Evolutionary conservation across 495 filamentous ascomycete species (phyloP).

Genomic region (Coniosporium apollinis): DNA sequence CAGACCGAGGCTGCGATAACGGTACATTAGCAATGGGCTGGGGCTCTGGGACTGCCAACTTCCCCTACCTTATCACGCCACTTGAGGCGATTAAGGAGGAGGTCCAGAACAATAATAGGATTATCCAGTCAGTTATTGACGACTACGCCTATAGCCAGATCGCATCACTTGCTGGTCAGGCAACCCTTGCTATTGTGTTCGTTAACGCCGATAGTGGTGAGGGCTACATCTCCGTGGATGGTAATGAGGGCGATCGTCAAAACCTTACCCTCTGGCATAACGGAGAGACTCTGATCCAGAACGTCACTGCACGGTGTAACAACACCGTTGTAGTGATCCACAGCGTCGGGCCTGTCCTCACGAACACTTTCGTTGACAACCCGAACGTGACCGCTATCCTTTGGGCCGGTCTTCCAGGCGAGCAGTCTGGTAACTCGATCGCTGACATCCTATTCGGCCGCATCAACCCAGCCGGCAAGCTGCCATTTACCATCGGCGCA

Average conservation of each 20-base stretch:
- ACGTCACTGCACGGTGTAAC: constrained; percentile 58
- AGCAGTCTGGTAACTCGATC: constrained; percentile 84
- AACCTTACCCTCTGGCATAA: constrained; percentile 83
- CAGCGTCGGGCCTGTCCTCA: constrained; percentile 60
- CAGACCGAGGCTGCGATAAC: constrained; percentile 65
- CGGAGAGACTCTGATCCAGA: constrained; percentile 62
- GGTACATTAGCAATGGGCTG: constrained; percentile 89
- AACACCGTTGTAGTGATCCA: constrained; percentile 93
- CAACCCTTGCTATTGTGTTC: constrained; percentile 59
- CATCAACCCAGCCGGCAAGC: constrained; percentile 71
- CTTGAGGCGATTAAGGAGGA: constrained; percentile 69
- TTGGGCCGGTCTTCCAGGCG: constrained; percentile 84
- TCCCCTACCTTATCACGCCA: constrained; percentile 82
- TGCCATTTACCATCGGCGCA: constrained; percentile 77
- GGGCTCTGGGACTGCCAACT: constrained; percentile 81
- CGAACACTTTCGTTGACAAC: constrained; percentile 61
- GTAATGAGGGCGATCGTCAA: constrained; percentile 77
- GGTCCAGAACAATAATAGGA: constrained; percentile 39
- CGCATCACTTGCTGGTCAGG: constrained; percentile 41
- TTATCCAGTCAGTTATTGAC: constrained; percentile 58
- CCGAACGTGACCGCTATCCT: constrained; percentile 90
- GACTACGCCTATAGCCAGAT: constrained; percentile 52
- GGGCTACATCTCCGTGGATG: constrained; percentile 68
- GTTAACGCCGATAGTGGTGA: constrained; percentile 80
- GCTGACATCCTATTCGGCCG: constrained; percentile 81